These are phyloP conservation scores for Aspergillus cejpii DNA, from an alignment of 2,329 filamentous ascomycete genomes.

Conservation along the genomic window DNA sequence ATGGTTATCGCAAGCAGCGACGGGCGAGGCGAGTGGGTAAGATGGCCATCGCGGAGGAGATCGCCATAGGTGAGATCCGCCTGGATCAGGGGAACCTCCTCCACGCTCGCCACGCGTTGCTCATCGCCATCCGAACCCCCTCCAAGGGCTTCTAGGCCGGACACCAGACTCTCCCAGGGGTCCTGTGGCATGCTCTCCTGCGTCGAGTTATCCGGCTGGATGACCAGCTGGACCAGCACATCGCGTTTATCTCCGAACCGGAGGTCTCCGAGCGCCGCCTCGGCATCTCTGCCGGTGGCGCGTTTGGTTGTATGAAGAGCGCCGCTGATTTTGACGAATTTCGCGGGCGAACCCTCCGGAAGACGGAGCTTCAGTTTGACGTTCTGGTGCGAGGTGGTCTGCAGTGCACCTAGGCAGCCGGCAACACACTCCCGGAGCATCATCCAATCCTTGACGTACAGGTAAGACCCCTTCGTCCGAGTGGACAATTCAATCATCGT, in stretches of 20 bases:
- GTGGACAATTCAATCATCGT: constrained; percentile 97
- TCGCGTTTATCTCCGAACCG: constrained; percentile 94
- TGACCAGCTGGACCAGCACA: constrained; percentile 87
- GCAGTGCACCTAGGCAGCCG: constrained; percentile 83
- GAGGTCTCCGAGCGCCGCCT: constrained; percentile 84
- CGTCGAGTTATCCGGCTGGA: constrained; percentile 73
- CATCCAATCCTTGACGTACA: constrained; percentile 99
- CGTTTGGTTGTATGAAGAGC: constrained; percentile 94
- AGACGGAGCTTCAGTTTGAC: constrained; percentile 91
- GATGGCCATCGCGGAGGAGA: constrained; percentile 77
- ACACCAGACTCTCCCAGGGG: constrained; percentile 95
- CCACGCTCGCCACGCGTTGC: constrained; percentile 73
- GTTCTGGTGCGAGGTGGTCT: constrained; percentile 95
- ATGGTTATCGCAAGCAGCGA: constrained; percentile 93
- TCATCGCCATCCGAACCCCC: constrained; percentile 82
- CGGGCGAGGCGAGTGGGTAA: constrained; percentile 79
- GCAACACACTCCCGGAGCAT: constrained; percentile 96
- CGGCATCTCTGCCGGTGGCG: constrained; percentile 86
- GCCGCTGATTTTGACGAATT: constrained; percentile 97
- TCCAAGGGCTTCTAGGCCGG: constrained; percentile 85
- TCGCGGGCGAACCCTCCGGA: constrained; percentile 92
- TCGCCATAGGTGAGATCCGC: constrained; percentile 92
- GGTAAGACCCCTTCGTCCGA: constrained; percentile 92
- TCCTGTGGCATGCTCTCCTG: constrained; percentile 86
- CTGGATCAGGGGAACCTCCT: constrained; percentile 91